Conservation (phyloP, 108 stramenopile genomes). For the Skeletonema marinoi region DNA sequence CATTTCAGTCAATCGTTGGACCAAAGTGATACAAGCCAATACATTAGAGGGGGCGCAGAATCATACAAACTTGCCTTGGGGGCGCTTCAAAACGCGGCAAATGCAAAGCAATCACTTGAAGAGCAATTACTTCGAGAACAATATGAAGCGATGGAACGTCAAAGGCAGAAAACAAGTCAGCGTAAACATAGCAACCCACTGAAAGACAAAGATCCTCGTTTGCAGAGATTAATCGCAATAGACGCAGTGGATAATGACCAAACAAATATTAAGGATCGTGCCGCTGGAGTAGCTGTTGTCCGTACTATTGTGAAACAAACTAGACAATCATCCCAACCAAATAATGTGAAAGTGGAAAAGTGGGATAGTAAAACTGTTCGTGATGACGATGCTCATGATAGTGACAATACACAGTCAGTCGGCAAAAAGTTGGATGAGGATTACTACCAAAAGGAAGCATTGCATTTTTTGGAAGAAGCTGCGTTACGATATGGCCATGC, state of each 20-base stretch:
- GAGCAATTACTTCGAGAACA: constrained; percentile 43
- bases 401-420: neutral
- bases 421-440: constrained; percentile 9
- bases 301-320: constrained; percentile 66
- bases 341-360: constrained; percentile 8
- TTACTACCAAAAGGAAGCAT: constrained; percentile 40
- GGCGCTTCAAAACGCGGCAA: constrained; percentile 43
- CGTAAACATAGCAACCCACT: neutral
- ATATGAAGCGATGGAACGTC: constrained; percentile 58
- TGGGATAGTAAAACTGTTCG: constrained; percentile 13
- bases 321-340: constrained; percentile 29
- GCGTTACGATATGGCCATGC: constrained; percentile 62
- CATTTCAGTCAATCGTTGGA: neutral
- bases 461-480: constrained; percentile 54
- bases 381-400: neutral
- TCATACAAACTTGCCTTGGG: constrained; percentile 50
- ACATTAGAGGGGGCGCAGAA: constrained; percentile 21
- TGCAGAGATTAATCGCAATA: neutral
- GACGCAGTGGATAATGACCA: constrained; percentile 10
- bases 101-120: constrained; percentile 36
- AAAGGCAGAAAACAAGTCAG: constrained; percentile 34
- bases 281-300: constrained; percentile 67
- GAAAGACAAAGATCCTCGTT: neutral
- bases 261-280: constrained; percentile 25
- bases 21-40: neutral